Conservation (phyloP, 176 grass and related monocot genomes). For the Elaeis guineensis region DNA sequence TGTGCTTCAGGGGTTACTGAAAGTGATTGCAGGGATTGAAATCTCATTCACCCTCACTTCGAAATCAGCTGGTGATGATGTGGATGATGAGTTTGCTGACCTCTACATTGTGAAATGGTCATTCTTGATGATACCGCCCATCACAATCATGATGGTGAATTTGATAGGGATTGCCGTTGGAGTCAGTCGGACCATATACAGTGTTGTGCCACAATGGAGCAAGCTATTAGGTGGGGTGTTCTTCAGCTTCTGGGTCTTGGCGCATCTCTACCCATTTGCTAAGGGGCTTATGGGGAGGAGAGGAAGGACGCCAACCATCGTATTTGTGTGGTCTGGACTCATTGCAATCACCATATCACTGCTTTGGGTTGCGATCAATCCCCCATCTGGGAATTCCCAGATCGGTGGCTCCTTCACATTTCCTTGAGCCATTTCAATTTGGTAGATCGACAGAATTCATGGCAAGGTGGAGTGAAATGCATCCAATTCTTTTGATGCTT, state of each 20-base stretch:
- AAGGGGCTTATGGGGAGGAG: constrained; percentile 89
- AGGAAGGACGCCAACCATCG: constrained; percentile 75
- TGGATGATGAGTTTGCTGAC: constrained; percentile 74
- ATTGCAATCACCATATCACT: constrained; percentile 88
- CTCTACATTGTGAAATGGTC: constrained; percentile 96
- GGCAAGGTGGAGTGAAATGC: no score
- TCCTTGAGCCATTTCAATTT: constrained; percentile 38
- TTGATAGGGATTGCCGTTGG: constrained; percentile 68
- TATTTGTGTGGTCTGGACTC: constrained; percentile 92
- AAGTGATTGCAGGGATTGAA: constrained; percentile 88
- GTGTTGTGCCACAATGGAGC: constrained; percentile 83
- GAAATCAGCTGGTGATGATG: constrained; percentile 70
- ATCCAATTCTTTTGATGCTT: no score
- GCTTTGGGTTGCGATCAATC: constrained; percentile 88
- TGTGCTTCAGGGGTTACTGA: constrained; percentile 81
- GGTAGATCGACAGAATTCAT: no score
- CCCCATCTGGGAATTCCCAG: constrained; percentile 47
- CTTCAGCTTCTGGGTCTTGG: constrained; percentile 99
- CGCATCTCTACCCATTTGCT: constrained; percentile 87
- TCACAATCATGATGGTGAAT: constrained; percentile 99
- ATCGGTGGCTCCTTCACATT: constrained; percentile 92
- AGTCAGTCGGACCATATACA: constrained; percentile 89
- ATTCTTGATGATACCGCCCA: constrained; percentile 80
- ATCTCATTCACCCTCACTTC: constrained; percentile 97
- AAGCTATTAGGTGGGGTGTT: constrained; percentile 82